Base-by-base conservation (phyloP, 148 eudicot genomes). In the Pouteria glomerata region DNA sequence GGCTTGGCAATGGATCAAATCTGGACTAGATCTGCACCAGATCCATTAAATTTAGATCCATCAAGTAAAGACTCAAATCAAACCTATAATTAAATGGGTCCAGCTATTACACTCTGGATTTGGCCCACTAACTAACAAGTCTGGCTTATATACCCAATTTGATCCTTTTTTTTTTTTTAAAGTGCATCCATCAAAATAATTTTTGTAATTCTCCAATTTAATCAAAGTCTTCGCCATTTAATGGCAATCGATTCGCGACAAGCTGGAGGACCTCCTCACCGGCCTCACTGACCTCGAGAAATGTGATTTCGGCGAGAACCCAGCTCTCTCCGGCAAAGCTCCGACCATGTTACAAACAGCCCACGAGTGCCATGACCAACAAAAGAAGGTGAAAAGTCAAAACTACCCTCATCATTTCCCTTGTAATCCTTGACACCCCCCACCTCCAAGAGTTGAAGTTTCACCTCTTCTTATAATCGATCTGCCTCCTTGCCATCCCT, bases 201-300 rank as follows among this genome's bases (percentile, higher is more conserved):
- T n/a, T n/a, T n/a, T n/a, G n/a, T n/a, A n/a, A n/a, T n/a, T 85
- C 6, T 82, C 99, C 0, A 81, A 82, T 71, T 79, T 89, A 2
- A 85, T 89, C 73, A 81, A 79, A 52, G 88, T 81, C 26, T 95
- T 95, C 75, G 6, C 90, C 2, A 72, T 61, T 0, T 91, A 85
- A 70, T 95, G 99, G 99, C 83, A 83, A 24, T 35, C 81, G 33
- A 87, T 95, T 23, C 76, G 99, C 0, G 33, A 34, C 56, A 88
- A 85, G 77, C 85, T 95, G n/a, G 83, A 88, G 1, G 96, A 88
- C 76, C 83, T 95, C 11, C 82, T 78, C 67, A 69, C 91, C 12
- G 81, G 80, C 52, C 75, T 95, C 34, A 55, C 71, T 16, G 77
- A 88, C 2, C 65, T 86, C 11, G 82, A 81, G 41, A 68, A 56